Evolutionary conservation across 1,284 basidiomycete genomes (phyloP).

Genomic region (Trichosporon sp.): DNA sequence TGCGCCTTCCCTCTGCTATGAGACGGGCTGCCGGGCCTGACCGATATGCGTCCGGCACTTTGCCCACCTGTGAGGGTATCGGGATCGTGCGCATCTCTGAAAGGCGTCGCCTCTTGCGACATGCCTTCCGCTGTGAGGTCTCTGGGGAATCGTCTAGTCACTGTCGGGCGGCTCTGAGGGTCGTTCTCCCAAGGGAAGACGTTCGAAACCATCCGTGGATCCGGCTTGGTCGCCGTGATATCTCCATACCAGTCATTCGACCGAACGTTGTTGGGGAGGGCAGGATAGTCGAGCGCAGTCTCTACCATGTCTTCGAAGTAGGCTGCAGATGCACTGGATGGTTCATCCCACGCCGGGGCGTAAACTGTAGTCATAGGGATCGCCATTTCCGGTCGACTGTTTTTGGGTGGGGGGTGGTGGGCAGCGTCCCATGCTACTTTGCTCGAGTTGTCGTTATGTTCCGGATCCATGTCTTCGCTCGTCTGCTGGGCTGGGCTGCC

Average conservation of each 20-base stretch:
- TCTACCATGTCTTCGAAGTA: conserved; percentile 35
- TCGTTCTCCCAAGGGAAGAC: conserved; percentile 92
- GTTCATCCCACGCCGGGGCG: conserved; percentile 60
- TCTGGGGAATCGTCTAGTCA: conserved; percentile 75
- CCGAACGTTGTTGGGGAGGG: conserved; percentile 47
- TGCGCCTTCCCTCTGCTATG: too few species aligned
- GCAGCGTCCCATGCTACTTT: conserved; percentile 59
- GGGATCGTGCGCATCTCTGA: too few species aligned
- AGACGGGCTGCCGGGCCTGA: too few species aligned
- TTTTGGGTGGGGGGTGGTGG: conserved; percentile 56
- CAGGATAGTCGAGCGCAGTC: conserved; percentile 43
- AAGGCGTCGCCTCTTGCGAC: too few species aligned
- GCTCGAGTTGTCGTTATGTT: too few species aligned
- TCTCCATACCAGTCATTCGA: conserved; percentile 59
- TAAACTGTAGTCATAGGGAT: conserved; percentile 57
- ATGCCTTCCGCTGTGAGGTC: conserved; percentile 37
- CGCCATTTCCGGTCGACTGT: conserved; percentile 57
- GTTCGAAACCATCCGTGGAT: conserved; percentile 69
- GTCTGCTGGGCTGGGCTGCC: background rate
- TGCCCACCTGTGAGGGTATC: too few species aligned
- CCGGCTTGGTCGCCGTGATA: conserved; percentile 62
- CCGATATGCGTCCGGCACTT: too few species aligned
- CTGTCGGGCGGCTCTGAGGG: conserved; percentile 62
- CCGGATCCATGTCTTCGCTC: too few species aligned
- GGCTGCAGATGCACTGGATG: conserved; percentile 49